phyloP scores from a whole-genome alignment of 371 early-diverging fungal genomes.

The Syncephalastrum racemosum region DNA sequence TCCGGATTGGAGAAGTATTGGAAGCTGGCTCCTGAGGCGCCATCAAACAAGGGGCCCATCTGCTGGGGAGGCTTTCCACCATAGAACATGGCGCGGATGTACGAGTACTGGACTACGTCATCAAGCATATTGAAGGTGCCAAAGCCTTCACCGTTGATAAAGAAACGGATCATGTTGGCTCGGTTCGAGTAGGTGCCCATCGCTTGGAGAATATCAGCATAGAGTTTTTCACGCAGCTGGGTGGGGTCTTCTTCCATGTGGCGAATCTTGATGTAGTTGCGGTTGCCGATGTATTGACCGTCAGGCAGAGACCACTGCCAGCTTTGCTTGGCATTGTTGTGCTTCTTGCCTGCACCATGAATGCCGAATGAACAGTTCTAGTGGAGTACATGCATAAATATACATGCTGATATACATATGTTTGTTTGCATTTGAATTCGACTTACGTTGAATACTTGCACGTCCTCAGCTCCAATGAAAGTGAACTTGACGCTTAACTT shows the following conservation, averaged over 20 bases:
- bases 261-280: conserved; percentile 55
- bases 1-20: conserved; percentile 16
- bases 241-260: conserved; percentile 63
- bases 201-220: conserved; percentile 51
- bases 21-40: conserved; percentile 53
- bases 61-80: conserved; percentile 41
- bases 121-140: conserved; percentile 60
- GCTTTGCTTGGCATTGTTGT: conserved; percentile 58
- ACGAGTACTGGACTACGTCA: conserved; percentile 51
- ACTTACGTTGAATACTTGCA: conserved; percentile 35
- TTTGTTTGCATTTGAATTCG: background rate
- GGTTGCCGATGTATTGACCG: conserved; percentile 36
- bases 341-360: conserved; percentile 53
- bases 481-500: conserved; percentile 37
- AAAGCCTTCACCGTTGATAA: conserved; percentile 50
- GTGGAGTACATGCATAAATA: background rate
- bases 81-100: conserved; percentile 47
- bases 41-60: conserved; percentile 56
- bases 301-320: conserved; percentile 45
- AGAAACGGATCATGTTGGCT: conserved; percentile 54
- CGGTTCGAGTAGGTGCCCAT: conserved; percentile 55
- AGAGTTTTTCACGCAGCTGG: conserved; percentile 61
- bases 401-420: too few relatives aligned
- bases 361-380: conserved; percentile 46
- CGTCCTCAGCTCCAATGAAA: conserved; percentile 47